Base-by-base conservation (phyloP, 495 filamentous ascomycete species). In the Lasiosphaeris hirsuta region DNA sequence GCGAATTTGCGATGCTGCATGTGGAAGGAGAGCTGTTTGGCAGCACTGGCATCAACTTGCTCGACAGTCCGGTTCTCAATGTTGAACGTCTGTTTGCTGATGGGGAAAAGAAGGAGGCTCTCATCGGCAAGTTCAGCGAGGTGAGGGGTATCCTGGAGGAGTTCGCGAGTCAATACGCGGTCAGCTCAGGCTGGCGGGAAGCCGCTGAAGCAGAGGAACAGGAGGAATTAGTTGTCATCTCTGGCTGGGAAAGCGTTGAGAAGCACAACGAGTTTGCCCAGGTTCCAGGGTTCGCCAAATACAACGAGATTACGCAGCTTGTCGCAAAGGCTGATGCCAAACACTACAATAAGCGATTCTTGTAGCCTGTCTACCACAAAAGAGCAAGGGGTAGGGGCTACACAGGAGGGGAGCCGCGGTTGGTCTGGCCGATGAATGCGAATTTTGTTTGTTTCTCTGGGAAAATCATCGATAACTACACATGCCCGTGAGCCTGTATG, bases 141-240 rank as follows among this genome's bases (percentile, higher is more conserved):
- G 69, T 74, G 0, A 78, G 75, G 52, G 55, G 53, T 7, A 51
- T 72, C 30, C 38, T 82, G 52, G 70, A 74, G 52, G 68, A 65
- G 9, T 77, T 76, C 60, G 67, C 73, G 6, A 65, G 71, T 4
- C 75, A 75, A 4, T 59, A 62, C 23, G 49, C 57, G 6, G 67
- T 80, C 42, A 67, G 63, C 36, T 72, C 67, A 4, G 78, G 81
- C 0, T 83, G 79, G 75, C 69, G 78, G 36, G 70, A 80, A 33
- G 81, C 81, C 60, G 74, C 72, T 34, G 69, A 72, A 36, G 59
- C 63, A 1, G 67, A 61, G 4, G 64, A 71, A 14, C 78, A 81
- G 36, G 81, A 85, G 48, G 81, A 86, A 60, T 79, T 76, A 55
- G 73, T 82, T 0, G 41, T 85, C 0, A 73, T 82, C n/a, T 73